Evolutionary conservation across 345 rosid species (phyloP).

Genomic region (Schrenkiella parvula): DNA sequence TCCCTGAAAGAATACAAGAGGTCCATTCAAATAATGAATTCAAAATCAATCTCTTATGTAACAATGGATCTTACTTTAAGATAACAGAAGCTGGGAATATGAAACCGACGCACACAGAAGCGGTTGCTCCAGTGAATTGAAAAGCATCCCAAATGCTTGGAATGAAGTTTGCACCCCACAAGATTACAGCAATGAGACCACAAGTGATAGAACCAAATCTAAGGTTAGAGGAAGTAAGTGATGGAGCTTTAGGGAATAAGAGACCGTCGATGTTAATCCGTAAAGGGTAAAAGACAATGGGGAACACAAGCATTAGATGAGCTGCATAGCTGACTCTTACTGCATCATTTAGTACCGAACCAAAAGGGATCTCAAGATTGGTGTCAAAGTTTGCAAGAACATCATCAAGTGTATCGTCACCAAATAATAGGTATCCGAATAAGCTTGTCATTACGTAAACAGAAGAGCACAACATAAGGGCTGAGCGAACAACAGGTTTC

Average conservation of each 20-base stretch:
- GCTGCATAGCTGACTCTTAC: conserved; percentile 84
- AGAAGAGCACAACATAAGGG: conserved; percentile 64
- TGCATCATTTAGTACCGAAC: conserved; percentile 68
- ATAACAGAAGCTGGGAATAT: conserved; percentile 84
- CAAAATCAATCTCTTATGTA: not conserved
- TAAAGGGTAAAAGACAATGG: conserved; percentile 75
- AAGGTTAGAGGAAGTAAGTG: conserved; percentile 48
- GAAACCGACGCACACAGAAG: conserved; percentile 90
- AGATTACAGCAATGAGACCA: conserved; percentile 58
- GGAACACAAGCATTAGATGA: conserved; percentile 94
- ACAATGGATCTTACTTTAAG: conserved; percentile 53
- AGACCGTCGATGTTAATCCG: conserved; percentile 85
- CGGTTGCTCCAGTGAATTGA: conserved; percentile 93
- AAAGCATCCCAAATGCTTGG: conserved; percentile 99
- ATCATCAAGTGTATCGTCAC: conserved; percentile 72
- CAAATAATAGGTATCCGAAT: conserved; percentile 86
- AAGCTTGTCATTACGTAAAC: conserved; percentile 75
- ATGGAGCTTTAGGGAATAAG: conserved; percentile 62
- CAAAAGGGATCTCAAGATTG: conserved; percentile 69
- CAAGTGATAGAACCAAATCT: conserved; percentile 62
- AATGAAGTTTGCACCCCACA: conserved; percentile 78
- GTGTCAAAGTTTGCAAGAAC: conserved; percentile 91
- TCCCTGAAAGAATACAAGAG: conserved; percentile 47
- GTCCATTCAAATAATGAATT: not conserved
- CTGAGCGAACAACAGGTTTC: conserved; percentile 57